Evolutionary conservation across 306 rosid species (phyloP).

Genomic region (Benincasa hispida): DNA sequence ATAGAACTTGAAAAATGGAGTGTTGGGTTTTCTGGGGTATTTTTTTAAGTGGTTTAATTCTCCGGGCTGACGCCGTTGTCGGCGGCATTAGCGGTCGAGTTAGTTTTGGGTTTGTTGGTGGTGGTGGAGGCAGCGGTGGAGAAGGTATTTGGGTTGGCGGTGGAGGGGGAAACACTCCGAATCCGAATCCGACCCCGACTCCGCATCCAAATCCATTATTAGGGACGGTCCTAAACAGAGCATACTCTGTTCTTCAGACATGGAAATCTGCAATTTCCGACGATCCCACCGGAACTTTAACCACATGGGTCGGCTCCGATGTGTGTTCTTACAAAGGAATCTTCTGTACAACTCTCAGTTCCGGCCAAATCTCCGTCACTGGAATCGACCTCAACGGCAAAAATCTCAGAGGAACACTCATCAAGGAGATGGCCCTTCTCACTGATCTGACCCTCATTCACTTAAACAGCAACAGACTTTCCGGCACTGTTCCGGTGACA

Average conservation of each 20-base stretch:
- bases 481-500: conserved; percentile 56
- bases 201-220: conserved; percentile 19
- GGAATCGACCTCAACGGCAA: conserved; percentile 93
- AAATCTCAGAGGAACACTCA: conserved; percentile 63
- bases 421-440: conserved; percentile 61
- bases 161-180: conserved; percentile 31
- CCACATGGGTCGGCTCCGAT: conserved; percentile 59
- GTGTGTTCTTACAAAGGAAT: conserved; percentile 88
- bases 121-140: conserved; percentile 6
- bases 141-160: conserved; percentile 57
- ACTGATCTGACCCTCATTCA: conserved; percentile 60
- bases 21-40: conserved; percentile 19
- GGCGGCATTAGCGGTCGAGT: conserved; percentile 10
- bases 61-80: not conserved
- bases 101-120: conserved; percentile 13
- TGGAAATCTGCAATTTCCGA: conserved; percentile 89
- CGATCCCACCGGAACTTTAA: conserved; percentile 53
- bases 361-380: conserved; percentile 32
- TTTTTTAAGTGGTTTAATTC: not conserved
- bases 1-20: conserved; percentile 41
- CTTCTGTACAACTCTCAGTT: conserved; percentile 48
- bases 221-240: conserved; percentile 34
- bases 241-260: conserved; percentile 69
- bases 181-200: conserved; percentile 17
- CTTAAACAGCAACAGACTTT: conserved; percentile 72